Base-by-base conservation (phyloP, 352 stramenopile species). In the Blastocystis sp. region DNA sequence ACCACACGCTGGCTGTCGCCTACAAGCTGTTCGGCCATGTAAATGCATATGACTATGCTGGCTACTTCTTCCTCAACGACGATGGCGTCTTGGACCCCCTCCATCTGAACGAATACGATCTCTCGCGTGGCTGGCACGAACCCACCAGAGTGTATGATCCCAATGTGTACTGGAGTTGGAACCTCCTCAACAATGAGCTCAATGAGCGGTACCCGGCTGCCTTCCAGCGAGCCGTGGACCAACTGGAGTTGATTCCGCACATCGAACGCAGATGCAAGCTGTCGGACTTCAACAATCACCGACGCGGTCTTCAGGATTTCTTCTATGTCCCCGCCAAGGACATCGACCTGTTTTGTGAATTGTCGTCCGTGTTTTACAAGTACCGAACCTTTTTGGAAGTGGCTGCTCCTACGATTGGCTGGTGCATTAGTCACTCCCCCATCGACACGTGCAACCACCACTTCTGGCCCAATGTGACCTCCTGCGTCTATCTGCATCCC, bases 401-500 rank as follows among this genome's bases (percentile, higher is more conserved):
- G 45, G 74, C 74, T 13, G 74, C 74, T 10, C 74, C 74, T 2
- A 85, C 74, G 12, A 85, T 85, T 26, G 70, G 70, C 55, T 85
- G 74, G 74, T 85, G 74, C 66, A 26, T 85, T 55, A 67, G 50
- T 39, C 51, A 85, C 37, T 55, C 51, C 51, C 24, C 19, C 6
- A 85, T 85, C 61, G 55, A 59, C 33, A 85, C 55, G 19, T 85
- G 74, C 45, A 85, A 85, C 33, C 74, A 85, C 50, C 45, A 85
- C 45, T 41, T 67, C 45, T 85, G 74, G 74, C 45, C 45, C 6
- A 70, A 70, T 29, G 74, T 85, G 31, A 70, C 19, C 21, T 70
- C 74, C 24, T 85, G 74, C 45, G 74, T 85, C 29, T 55, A 85
- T 39, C 31, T 85, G 16, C 74, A 85, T 69, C 74, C 74, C 45